Conservation (phyloP, 2,329 filamentous ascomycete genomes). For the Boeremia lycopersici region DNA sequence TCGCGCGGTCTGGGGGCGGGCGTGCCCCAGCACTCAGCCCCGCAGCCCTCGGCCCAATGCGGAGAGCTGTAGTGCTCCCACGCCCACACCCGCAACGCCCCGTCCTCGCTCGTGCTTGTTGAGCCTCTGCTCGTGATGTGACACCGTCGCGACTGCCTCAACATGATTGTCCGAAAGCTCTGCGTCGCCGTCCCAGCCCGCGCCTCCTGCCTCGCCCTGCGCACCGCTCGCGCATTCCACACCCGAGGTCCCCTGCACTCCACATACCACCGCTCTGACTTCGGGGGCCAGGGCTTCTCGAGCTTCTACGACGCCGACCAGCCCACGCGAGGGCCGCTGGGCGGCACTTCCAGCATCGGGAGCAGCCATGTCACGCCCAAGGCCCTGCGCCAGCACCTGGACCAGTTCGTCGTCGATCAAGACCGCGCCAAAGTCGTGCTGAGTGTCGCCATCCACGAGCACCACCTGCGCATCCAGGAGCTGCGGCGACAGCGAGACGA, state of each 20-base stretch:
- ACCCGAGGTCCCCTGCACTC: conserved; percentile 46
- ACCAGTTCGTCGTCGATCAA: conserved; percentile 96
- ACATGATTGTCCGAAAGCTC: conserved; percentile 33
- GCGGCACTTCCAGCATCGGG: conserved; percentile 62
- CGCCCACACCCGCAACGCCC: conserved; percentile 9
- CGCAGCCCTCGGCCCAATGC: conserved; percentile 27
- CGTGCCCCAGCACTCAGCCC: conserved; percentile 7
- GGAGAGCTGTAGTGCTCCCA: conserved; percentile 31
- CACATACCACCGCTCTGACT: conserved; percentile 66
- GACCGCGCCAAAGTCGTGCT: conserved; percentile 93
- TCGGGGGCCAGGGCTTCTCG: conserved; percentile 66
- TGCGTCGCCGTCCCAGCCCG: conserved; percentile 46
- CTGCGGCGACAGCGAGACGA: conserved; percentile 78
- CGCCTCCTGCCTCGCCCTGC: conserved; percentile 48
- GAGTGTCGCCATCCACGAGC: conserved; percentile 92
- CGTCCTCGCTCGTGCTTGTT: conserved; percentile 17
- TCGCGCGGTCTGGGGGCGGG: conserved; percentile 2
- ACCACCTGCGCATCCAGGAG: conserved; percentile 87
- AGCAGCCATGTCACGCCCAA: conserved; percentile 65
- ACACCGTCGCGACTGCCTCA: conserved; percentile 17
- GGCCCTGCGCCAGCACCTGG: conserved; percentile 83
- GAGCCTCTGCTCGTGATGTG: conserved; percentile 24
- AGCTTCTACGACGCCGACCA: conserved; percentile 67
- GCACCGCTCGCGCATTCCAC: conserved; percentile 43
- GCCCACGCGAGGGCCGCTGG: conserved; percentile 68